phyloP scores from a whole-genome alignment of 2,329 filamentous ascomycete genomes.

The Exserohilum rostratum region DNA sequence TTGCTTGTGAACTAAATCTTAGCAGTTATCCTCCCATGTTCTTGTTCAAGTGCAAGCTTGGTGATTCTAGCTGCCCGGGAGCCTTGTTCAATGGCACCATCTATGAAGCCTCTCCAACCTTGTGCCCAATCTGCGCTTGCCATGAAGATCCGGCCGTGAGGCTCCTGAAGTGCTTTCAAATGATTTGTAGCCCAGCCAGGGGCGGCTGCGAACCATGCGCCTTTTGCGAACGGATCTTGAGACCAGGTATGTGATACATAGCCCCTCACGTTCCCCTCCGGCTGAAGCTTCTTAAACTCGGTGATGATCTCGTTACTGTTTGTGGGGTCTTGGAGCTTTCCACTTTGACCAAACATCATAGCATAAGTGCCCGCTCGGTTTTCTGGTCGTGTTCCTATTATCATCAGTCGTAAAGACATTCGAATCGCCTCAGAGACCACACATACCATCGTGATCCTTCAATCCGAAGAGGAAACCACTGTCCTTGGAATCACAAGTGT shows the following conservation, averaged over 20 bases:
- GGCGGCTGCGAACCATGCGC: background rate
- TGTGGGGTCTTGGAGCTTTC: background rate
- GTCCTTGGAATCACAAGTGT: background rate
- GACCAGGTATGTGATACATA: background rate
- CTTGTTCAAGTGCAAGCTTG: background rate
- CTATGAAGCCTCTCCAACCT: background rate
- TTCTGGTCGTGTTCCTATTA: background rate
- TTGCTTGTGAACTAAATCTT: background rate
- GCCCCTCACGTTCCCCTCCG: background rate
- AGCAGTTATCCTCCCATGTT: background rate
- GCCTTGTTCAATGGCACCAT: background rate
- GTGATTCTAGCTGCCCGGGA: background rate
- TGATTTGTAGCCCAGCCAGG: background rate
- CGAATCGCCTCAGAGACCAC: no score
- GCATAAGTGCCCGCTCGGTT: background rate
- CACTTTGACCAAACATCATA: background rate
- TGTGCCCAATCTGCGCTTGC: background rate
- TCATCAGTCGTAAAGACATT: background rate
- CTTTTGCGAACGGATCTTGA: background rate
- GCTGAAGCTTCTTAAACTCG: background rate
- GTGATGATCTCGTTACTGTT: background rate
- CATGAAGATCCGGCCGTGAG: background rate
- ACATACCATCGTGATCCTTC: background rate
- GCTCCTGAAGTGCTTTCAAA: background rate
- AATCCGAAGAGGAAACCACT: background rate